Base-by-base conservation (phyloP, 129 eudicot species). In the Lactuca sativa region DNA sequence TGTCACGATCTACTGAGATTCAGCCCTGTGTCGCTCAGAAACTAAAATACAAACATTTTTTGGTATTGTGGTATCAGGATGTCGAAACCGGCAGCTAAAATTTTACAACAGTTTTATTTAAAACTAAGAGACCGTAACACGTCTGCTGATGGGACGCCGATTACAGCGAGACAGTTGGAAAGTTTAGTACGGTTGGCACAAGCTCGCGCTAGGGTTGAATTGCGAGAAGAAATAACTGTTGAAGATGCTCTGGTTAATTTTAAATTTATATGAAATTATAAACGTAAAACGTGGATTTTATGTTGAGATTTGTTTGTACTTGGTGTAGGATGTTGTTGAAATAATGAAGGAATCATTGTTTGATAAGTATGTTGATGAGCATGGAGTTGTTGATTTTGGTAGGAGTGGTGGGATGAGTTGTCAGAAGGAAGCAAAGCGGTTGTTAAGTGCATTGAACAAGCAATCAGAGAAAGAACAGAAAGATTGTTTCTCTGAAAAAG, bases 271-370 rank as follows among this genome's bases (percentile, higher is more conserved):
- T 60, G 21, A 21, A 21, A 21, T 21, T 21, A 21, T 21, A 21
- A 21, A 21, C 21, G 1, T 21, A 21, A 21, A 21, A 21, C 65
- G 25, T 25, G 30, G 30, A 0, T 25, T 25, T 47, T 47, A 47
- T 47, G 2, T 44, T 36, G 1, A 36, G 1, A 9, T 47, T 9
- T 9, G 12, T 25, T 31, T 17, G 12, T 61, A 18, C 55, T 33
- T 21, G 74, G 54, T 43, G 56, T 85, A 93, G 99, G 99, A 90
- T 74, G 97, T 87, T 60, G 92, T 87, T 43, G 97, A 93, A 82
- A 93, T 93, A 70, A 93, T 93, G 99, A 90, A 90, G 86, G 97
- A 93, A 75, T 93, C 99, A 14, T 80, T 93, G 84, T 90, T 79
- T 44, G 99, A 93, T 55, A 93, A 93, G 75, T 90, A 87, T 61